Base-by-base conservation (phyloP, 495 filamentous ascomycete genomes). In the Daldinia childiae region DNA sequence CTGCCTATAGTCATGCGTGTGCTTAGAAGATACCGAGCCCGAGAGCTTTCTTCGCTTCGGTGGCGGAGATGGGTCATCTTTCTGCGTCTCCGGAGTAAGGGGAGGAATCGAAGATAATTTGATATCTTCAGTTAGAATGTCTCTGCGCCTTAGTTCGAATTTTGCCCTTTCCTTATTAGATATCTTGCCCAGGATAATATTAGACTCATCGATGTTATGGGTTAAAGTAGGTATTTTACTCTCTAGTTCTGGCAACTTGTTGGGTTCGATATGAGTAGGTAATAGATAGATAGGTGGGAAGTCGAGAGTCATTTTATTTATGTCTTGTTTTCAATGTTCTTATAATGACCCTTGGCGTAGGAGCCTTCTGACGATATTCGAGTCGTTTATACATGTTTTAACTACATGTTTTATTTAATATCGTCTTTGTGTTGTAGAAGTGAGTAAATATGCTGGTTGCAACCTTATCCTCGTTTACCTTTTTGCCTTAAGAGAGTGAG, bases 251-350 rank as follows among this genome's bases (percentile, higher is more conserved):
- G 91, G 86, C 17, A 92, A 79, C 59, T 89, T 84, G 4, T 90
- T 82, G 15, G 85, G 76, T 0, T 83, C 78, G 12, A 97, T 83
- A 68, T 94, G 89, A 8, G 90, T 88, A 6, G 90, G 81, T 0
- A 97, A 87, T 48, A 98, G 85, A 64, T 88, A 95, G 11, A 94
- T 89, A 6, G 88, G 80, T 5, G 95, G 93, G 50, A 94, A 84
- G 38, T 64, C 30, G 30, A 74, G 76, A 69, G 69, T 8, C 68
- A 71, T 71, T 34, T 39, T 39, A 36, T 48, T 58, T 27, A 50
- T 9, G 48, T 50, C 39, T 66, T 62, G 41, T 30, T 19, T 41
- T 19, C 39, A n/a, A 67, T 34, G 12, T 32, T 27, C 54, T n/a
- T 11, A 36, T 48, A 50, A 15, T 6, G 14, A 2, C 17, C 6